Base-by-base conservation (phyloP, 2,329 filamentous ascomycete species). In the Sporothrix brunneoviolacea region DNA sequence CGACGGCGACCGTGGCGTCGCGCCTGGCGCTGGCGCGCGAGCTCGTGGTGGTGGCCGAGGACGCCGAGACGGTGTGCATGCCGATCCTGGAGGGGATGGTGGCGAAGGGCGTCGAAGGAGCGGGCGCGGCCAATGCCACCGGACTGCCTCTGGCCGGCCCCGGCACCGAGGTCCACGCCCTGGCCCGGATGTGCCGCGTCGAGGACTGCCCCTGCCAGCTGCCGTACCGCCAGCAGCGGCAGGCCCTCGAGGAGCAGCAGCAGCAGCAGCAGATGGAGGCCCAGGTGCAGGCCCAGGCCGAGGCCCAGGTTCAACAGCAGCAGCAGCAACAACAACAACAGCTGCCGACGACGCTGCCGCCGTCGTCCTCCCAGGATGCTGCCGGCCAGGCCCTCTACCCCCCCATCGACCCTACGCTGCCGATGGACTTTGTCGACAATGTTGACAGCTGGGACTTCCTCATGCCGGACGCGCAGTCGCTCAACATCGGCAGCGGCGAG, bases 391-490 rank as follows among this genome's bases (percentile, higher is more conserved):
- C 22, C 15, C 21, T 40, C 19, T 24, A 39, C 22, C 35, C 27
- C 22, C 28, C 45, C 8, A 10, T 48, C 2, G 45, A 46, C 9
- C 16, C 33, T 28, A 46, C n/a, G n/a, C n/a, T 40, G 41, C 27
- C 42, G 3, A 46, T 46, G 8, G 49, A 52, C n/a, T 18, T n/a
- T 52, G 15, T 19, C 38, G 2, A n/a, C n/a, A n/a, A n/a, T n/a
- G 27, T 65, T 39, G 65, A 64, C n/a, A 66, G 68, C 27, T 74
- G 70, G 70, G 65, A 68, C n/a, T 68, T 68, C 46, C 61, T 66
- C 54, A 68, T 73, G 60, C 65, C 51, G n/a, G 49, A 53, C 24
- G 21, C 51, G 36, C 51, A 46, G 51, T 45, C 40, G 18, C 43
- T 51, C 47, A 49, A 49, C 16, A 41, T 51, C 15, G 49, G 35